Evolutionary conservation across 345 rosid species (phyloP).

Genomic region (Ceriops decandra): DNA sequence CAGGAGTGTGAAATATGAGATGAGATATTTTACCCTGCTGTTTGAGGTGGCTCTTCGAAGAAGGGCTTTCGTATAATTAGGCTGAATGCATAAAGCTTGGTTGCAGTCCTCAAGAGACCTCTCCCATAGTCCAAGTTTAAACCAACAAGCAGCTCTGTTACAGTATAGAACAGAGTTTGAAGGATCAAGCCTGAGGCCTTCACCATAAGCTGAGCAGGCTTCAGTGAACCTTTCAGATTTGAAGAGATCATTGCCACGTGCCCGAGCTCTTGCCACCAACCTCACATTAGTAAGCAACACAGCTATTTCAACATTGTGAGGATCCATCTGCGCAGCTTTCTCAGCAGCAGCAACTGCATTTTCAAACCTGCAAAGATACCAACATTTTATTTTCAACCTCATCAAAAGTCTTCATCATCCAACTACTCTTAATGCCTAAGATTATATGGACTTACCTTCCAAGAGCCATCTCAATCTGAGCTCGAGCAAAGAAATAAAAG

Average conservation of each 20-base stretch:
- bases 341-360: conserved; percentile 74
- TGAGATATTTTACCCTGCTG: conserved; percentile 50
- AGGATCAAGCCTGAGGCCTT: conserved; percentile 85
- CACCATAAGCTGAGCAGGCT: conserved; percentile 85
- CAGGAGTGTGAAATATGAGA: conserved; percentile 1
- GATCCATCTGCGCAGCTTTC: conserved; percentile 73
- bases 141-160: conserved; percentile 94
- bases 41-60: conserved; percentile 84
- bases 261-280: conserved; percentile 62
- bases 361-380: conserved; percentile 85
- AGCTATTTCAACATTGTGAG: conserved; percentile 62
- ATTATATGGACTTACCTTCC: conserved; percentile 72
- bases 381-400: conserved; percentile 35
- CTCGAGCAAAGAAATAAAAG: conserved; percentile 58
- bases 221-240: conserved; percentile 96
- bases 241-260: conserved; percentile 86
- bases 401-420: conserved; percentile 9
- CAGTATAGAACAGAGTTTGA: conserved; percentile 70
- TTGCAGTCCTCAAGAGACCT: conserved; percentile 76
- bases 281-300: conserved; percentile 57
- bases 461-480: conserved; percentile 82
- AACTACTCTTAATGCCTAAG: conserved; percentile 9
- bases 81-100: conserved; percentile 64
- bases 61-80: conserved; percentile 74
- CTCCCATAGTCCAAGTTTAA: conserved; percentile 77